These are phyloP conservation scores for Nyctanthes arbortristis DNA, from an alignment of 257 asterid species.

Conservation along the genomic window DNA sequence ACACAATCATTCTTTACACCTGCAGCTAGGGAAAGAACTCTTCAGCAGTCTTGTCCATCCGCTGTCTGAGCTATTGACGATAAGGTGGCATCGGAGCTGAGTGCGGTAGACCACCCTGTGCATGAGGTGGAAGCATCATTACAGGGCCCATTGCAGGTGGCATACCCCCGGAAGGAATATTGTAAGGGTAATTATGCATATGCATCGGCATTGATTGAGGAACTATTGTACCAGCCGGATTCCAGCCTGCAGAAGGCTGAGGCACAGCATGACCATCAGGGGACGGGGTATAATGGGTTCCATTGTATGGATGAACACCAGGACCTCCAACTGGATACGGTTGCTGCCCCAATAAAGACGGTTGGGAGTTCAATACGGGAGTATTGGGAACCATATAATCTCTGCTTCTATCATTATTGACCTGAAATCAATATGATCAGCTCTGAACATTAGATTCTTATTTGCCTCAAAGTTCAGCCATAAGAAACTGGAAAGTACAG, in stretches of 20 bases:
- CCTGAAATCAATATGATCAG: constrained; percentile 46
- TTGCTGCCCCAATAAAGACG: constrained; percentile 73
- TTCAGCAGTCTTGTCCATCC: neutral
- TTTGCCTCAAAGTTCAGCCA: no score
- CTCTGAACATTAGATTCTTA: neutral
- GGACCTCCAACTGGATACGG: constrained; percentile 65
- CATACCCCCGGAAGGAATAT: constrained; percentile 6
- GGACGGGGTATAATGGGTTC: constrained; percentile 56
- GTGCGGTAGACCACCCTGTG: neutral
- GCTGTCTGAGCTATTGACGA: constrained; percentile 9
- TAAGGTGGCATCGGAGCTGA: constrained; percentile 14
- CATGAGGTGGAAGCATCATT: neutral
- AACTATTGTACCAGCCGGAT: constrained; percentile 33
- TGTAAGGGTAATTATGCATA: constrained; percentile 11
- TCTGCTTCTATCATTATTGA: constrained; percentile 87
- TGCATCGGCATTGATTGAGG: constrained; percentile 1
- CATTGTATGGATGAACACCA: constrained; percentile 46
- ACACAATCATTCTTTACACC: constrained; percentile 7
- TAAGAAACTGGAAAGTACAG: neutral
- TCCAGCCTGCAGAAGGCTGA: constrained; percentile 75
- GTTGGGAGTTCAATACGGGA: constrained; percentile 64
- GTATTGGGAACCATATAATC: constrained; percentile 77
- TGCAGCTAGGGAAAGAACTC: neutral
- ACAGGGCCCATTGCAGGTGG: neutral
- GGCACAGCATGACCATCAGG: constrained; percentile 44